These are phyloP conservation scores for Blastobotrys arbuscula DNA, from an alignment of 1,139 yeast species.

Conservation along the genomic window DNA sequence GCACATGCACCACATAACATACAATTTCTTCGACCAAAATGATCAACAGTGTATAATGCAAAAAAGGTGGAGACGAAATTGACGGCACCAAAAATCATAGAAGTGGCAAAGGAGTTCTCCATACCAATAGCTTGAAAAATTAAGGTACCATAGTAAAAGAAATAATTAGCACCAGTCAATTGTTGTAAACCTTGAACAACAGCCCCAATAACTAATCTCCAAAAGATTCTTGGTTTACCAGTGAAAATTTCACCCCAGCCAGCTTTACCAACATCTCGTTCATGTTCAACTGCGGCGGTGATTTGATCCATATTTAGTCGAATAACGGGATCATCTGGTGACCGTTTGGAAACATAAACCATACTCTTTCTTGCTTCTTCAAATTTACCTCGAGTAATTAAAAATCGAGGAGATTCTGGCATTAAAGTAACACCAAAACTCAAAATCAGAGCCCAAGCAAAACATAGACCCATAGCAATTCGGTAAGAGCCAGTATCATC, in stretches of 20 bases:
- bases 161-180: slow-evolving; percentile 74
- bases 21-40: slow-evolving; percentile 64
- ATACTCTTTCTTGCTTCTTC: slow-evolving; percentile 58
- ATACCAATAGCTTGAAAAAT: slow-evolving; percentile 74
- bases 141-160: slow-evolving; percentile 77
- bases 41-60: slow-evolving; percentile 62
- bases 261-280: slow-evolving; percentile 59
- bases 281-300: slow-evolving; percentile 59
- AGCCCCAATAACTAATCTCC: slow-evolving; percentile 61
- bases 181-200: slow-evolving; percentile 67
- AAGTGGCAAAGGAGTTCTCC: slow-evolving; percentile 57
- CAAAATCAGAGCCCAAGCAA: slow-evolving; percentile 41
- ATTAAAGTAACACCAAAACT: slow-evolving; percentile 55
- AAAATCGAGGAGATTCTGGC: slow-evolving; percentile 79
- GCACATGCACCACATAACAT: slow-evolving; percentile 58
- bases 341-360: slow-evolving; percentile 58
- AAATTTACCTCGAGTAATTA: slow-evolving; percentile 47
- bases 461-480: slow-evolving; percentile 50
- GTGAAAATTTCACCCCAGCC: slow-evolving; percentile 59
- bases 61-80: slow-evolving; percentile 70
- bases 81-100: slow-evolving; percentile 72
- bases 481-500: slow-evolving; percentile 56
- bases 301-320: slow-evolving; percentile 54
- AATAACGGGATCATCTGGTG: slow-evolving; percentile 54
- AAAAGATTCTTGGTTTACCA: slow-evolving; percentile 62